Evolutionary conservation across 139 green algal genomes (phyloP), one percentile per base, ranked within the genome.

Genomic region (Nannochloris sp.): DNA sequence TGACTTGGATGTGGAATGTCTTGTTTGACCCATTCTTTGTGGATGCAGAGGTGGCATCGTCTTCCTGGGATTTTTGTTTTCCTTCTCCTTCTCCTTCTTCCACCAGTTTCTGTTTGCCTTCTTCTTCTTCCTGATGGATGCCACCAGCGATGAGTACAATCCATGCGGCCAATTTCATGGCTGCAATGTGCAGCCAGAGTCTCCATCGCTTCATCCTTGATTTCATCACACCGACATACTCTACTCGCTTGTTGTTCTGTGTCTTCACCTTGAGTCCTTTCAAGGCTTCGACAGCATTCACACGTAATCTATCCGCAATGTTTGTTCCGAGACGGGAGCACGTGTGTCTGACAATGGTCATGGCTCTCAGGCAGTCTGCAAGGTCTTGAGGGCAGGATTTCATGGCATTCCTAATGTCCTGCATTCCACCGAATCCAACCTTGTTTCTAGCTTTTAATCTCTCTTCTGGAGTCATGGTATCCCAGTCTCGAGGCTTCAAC

Each of bases 321-420:
- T 61, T 76, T 20, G 62, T 68, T 2, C 79, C 76, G 14, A 87
- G 62, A 17, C 23, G 49, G 1, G 69, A 45, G 1, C 73, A 72
- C 3, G 77, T 65, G 28, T 71, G 62, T 4, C 80, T 59, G 3
- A 86, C 65, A 3, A 84, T 59, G 13, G 75, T 65, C 11, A 61
- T 58, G 13, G 84, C 75, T 45, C 76, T 69, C 17, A 91, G 61
- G 25, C 79, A 61, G 29, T 88, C 76, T n/a, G 84, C 65, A 20
- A 91, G 57, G 5, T 75, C 57, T 1, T 70, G 46, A 0, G 82
- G 77, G 3, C 78, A 56, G n/a, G 59, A 59, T 29, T 75, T 49
- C 55, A 89, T 71, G 28, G 89, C 62, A 45, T 71, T 67, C 1
- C 64, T 65, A 48, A 89, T 76, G 70, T 87, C 82, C 6, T 67